Evolutionary conservation across 768 basidiomycete genomes (phyloP).

Genomic region (Leccinum boreale): DNA sequence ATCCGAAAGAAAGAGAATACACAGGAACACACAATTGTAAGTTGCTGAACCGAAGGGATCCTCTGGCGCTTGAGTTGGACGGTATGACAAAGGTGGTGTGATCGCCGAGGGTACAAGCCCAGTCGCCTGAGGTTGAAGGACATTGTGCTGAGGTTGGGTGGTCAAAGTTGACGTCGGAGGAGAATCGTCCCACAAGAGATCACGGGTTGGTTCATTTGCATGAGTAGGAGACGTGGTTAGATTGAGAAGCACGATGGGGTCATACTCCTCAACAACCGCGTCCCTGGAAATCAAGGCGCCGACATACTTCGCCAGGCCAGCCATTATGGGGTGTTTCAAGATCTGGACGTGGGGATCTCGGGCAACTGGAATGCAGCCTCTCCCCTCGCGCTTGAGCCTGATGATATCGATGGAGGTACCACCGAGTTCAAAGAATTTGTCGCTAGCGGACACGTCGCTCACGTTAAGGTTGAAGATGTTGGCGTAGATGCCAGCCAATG

Average conservation of each 20-base stretch:
- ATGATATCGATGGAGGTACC: constrained; percentile 39
- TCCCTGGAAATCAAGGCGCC: constrained; percentile 25
- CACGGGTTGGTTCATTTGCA: constrained; percentile 38
- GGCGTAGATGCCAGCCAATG: too few relatives aligned
- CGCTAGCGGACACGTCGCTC: too few relatives aligned
- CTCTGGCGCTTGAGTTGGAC: constrained; percentile 19
- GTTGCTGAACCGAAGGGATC: constrained; percentile 51
- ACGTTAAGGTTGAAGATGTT: too few relatives aligned
- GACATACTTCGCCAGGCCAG: constrained; percentile 29
- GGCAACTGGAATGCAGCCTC: too few relatives aligned
- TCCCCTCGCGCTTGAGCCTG: constrained; percentile 14
- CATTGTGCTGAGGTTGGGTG: constrained; percentile 27
- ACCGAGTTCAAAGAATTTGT: background rate
- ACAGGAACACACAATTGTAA: constrained; percentile 15
- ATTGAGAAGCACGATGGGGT: background rate
- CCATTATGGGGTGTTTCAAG: constrained; percentile 11
- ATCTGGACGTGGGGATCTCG: too few relatives aligned
- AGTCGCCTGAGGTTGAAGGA: constrained; percentile 37
- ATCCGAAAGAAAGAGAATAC: background rate
- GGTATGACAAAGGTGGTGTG: constrained; percentile 28
- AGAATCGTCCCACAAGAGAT: constrained; percentile 54
- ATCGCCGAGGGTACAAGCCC: constrained; percentile 27
- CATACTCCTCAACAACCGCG: background rate
- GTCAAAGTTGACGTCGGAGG: constrained; percentile 41
- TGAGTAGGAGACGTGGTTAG: constrained; percentile 34